Evolutionary conservation across 2,329 filamentous ascomycete species (phyloP), one percentile per base, ranked within the genome.

Genomic region (Talaromyces amestolkiae): DNA sequence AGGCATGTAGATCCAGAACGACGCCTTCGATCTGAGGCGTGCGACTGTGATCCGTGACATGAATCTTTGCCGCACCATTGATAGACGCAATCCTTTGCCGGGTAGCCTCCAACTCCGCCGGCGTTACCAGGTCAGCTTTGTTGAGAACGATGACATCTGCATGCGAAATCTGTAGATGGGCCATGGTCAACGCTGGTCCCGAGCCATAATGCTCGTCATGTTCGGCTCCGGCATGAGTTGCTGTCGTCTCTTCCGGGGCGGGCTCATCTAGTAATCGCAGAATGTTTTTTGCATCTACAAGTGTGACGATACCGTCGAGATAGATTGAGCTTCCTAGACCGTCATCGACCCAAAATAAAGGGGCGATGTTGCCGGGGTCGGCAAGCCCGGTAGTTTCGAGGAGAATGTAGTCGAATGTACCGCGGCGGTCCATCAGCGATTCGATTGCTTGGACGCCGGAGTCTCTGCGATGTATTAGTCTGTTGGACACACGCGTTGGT

Each of bases 281-380:
- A 24, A 99, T 91, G 72, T 98, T 97, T 80, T 95, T 96, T 37
- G 93, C 94, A 76, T 99, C 95, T 22, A 99, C 92, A 1, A 99
- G 83, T 0, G 95, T 98, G 56, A 98, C 93, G 65, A 99, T 97
- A 1, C 95, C 95, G 74, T 99, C 95, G 0, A 99, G 86, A 77
- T 96, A 99, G 72, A 99, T 97, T 43, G 90, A 93, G 77, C 93
- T 97, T 8, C 93, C 94, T 2, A 99, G 85, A 0, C 93, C 95
- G 70, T 98, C 94, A 72, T 99, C 95, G 31, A 99, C 89, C 95
- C 95, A 99, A 80, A 99, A 99, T 15, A 98, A 81, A 0, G 95
- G 95, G 0, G 95, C 95, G 61, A 99, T 88, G 72, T 98, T 98
- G 1, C 95, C 95, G 0, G 95, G 95, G 74, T 99, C 94, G 4